Base-by-base conservation (phyloP, 2,329 filamentous ascomycete genomes). In the Pseudogymnoascus sp. region DNA sequence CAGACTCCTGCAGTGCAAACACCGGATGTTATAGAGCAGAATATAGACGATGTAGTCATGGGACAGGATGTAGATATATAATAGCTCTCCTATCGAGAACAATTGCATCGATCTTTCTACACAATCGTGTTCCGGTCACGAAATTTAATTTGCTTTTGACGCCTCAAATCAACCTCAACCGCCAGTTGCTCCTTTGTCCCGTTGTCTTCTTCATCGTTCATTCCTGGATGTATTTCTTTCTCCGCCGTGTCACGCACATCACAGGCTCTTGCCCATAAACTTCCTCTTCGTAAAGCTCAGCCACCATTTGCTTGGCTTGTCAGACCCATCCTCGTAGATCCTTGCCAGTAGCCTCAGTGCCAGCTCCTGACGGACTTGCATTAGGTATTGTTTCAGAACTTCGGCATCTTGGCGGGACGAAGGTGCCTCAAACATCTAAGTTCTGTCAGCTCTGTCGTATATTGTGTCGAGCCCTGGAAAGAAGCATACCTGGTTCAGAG, bases 271-370 rank as follows among this genome's bases (percentile, higher is more conserved):
- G 74, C 92, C 92, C 94, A 99, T 97, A 73, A 99, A 99, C 85
- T 97, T 97, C 78, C 94, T 87, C 86, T 97, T 97, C 60, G 90
- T 90, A 75, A 97, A 99, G 81, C 94, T 97, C 74, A 99, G 77
- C 94, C 94, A 99, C 90, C 93, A 97, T 85, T 95, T 84, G 75
- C 78, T 83, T 61, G 84, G 84, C 76, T 83, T 83, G 87, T 88
- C 66, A 86, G 85, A 66, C 77, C 90, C 75, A 77, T 92, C 91
- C 61, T 89, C 87, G 73, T 96, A 99, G 66, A 99, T 87, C 68
- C 92, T 84, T 59, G 89, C 88, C 72, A 97, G 77, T 77, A 99
- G 80, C 73, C 94, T 82, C 62, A 81, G 77, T 4, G 92, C 92
- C 64, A 97, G 78, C 78, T 97, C 94, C 75, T 97, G 93, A 69